Evolutionary conservation across 1,284 basidiomycete species (phyloP).

Genomic region (Sanguinoderma infundibulare): DNA sequence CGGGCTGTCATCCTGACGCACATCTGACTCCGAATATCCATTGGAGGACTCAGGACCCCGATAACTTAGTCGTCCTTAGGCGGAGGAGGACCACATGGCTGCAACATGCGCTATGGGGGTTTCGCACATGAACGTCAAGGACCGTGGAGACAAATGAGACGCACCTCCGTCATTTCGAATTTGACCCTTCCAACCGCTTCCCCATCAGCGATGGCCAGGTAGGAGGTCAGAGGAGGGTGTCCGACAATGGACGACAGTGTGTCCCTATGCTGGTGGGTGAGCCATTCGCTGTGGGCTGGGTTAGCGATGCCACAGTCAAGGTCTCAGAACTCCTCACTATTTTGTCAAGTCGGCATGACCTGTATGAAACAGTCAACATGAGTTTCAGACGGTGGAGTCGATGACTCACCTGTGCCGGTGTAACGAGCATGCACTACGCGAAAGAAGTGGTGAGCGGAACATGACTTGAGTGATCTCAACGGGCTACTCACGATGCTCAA

Average conservation of each 20-base stretch:
- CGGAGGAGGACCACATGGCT: conserved; percentile 97
- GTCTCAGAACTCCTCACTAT: conserved; percentile 63
- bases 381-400: not conserved
- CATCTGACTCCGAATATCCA: not conserved
- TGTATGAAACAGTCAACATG: conserved; percentile 27
- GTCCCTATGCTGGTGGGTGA: conserved; percentile 96
- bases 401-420: conserved; percentile 82
- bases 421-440: conserved; percentile 90
- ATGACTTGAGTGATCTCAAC: not conserved
- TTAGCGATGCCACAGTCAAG: conserved; percentile 9
- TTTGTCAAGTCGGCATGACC: conserved; percentile 95
- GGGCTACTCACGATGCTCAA: conserved; percentile 80
- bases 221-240: conserved; percentile 86
- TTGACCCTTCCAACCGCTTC: conserved; percentile 88
- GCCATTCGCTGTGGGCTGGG: conserved; percentile 81
- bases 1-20: not conserved
- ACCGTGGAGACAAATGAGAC: conserved; percentile 30
- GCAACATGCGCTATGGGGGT: conserved; percentile 83
- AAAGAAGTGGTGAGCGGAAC: not conserved
- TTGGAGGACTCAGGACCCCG: not conserved
- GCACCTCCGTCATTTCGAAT: conserved; percentile 95
- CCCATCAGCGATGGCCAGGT: conserved; percentile 91
- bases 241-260: conserved; percentile 92
- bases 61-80: conserved; percentile 78
- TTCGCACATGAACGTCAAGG: not conserved